These are phyloP conservation scores for Astrocystis sublimbata DNA, from an alignment of 495 filamentous ascomycete species.

Conservation along the genomic window DNA sequence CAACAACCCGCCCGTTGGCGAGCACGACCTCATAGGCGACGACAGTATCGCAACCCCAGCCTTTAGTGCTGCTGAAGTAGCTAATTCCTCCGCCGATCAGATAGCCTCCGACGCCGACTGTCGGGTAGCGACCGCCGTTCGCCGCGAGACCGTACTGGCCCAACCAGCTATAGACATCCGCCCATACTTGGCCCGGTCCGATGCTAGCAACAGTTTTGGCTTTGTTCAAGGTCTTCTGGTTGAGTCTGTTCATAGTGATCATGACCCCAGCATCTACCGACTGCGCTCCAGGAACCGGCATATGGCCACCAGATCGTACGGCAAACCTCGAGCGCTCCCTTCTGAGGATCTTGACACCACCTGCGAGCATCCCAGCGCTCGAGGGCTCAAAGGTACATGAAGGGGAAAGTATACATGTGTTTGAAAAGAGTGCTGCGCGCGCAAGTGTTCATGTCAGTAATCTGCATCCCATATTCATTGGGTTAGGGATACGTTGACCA, in stretches of 20 bases:
- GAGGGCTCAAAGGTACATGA: neutral
- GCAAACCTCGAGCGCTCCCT: neutral
- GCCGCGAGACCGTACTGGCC: conserved; percentile 30
- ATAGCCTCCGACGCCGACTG: conserved; percentile 39
- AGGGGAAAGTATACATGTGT: neutral
- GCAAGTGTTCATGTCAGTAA: too few relatives aligned
- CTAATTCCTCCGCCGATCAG: conserved; percentile 44
- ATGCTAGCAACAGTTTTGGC: conserved; percentile 23
- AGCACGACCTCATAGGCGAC: conserved; percentile 46
- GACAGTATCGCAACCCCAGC: conserved; percentile 53
- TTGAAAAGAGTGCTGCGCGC: neutral
- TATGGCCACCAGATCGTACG: neutral
- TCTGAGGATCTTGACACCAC: neutral
- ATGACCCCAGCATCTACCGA: conserved; percentile 35
- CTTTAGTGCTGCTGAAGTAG: conserved; percentile 45
- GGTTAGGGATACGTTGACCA: too few relatives aligned
- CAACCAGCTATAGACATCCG: conserved; percentile 32
- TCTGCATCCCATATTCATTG: too few relatives aligned
- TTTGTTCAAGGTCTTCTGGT: neutral
- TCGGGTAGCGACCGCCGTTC: conserved; percentile 31
- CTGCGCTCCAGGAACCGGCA: neutral
- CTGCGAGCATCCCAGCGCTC: neutral
- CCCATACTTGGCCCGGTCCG: conserved; percentile 32
- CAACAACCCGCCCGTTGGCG: conserved; percentile 44
- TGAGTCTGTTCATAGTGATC: conserved; percentile 31